Evolutionary conservation across 2,329 filamentous ascomycete genomes (phyloP), one percentile per base, ranked within the genome.

Genomic region (Chalara sp.): DNA sequence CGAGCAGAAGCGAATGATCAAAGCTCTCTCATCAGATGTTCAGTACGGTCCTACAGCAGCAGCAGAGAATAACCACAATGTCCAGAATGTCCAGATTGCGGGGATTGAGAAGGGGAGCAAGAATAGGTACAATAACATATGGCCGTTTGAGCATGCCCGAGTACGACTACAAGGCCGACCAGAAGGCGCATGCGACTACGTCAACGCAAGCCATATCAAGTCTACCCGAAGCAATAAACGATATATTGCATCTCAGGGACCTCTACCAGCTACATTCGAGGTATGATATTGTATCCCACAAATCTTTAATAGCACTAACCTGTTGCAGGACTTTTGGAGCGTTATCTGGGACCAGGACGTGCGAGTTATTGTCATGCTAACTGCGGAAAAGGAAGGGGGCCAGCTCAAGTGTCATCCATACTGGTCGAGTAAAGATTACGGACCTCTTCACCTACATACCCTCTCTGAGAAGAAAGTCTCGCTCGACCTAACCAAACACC

Each of bases 121-220:
- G 73, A 99, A 99, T 61, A 81, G 93, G 6, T 99, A 99, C 73
- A 97, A 96, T 72, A 95, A 96, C 60, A 96, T 97, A 50, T 84
- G 95, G 70, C 93, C 93, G 0, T 99, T 95, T 65, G 92, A 97
- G 63, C 93, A 99, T 68, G 84, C 89, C 3, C 77, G 93, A 53
- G 93, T 99, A 49, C 89, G 81, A 58, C 70, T 99, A 44, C 77
- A 87, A 57, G 80, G 81, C 41, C 80, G 85, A 35, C 72, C 78
- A 0, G 72, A 78, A 1, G 85, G 84, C 10, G 76, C 75, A 28
- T 96, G 92, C 67, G 93, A 99, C 67, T 99, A 99, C 63, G 83
- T 99, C 70, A 99, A 99, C 64, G 93, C 91, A 13, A 97, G 88
- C 65, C 82, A 95, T 59, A 74, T 97, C 55, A 84, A 87, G 65